Conservation (phyloP, 345 rosid genomes). For the Gossypium turneri region DNA sequence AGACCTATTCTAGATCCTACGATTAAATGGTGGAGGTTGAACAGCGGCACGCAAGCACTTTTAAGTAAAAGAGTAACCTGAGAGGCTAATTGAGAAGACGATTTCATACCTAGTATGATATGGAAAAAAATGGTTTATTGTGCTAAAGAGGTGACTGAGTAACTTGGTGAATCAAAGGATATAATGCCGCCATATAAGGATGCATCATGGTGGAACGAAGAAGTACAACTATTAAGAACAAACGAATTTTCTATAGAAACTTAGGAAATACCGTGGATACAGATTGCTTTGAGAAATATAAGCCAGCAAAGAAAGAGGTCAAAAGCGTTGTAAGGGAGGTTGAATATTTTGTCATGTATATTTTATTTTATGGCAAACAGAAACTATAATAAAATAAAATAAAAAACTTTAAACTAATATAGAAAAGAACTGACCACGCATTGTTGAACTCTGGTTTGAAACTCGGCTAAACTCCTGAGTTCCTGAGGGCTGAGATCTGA, state of each 20-base stretch:
- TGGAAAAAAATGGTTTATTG: background rate
- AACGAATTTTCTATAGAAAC: background rate
- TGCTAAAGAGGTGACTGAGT: too few relatives aligned
- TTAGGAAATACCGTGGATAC: background rate
- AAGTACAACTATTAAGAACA: background rate
- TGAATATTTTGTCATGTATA: background rate
- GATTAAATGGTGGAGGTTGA: background rate
- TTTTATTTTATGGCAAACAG: background rate
- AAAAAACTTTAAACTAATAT: background rate
- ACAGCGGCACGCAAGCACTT: background rate
- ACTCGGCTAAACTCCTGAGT: constrained; percentile 46
- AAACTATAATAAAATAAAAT: background rate
- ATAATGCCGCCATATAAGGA: too few relatives aligned
- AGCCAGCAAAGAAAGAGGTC: background rate
- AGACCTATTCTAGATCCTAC: background rate
- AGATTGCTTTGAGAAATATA: background rate
- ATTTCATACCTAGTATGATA: background rate
- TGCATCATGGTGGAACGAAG: background rate
- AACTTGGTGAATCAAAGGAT: too few relatives aligned
- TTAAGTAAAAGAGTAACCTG: background rate
- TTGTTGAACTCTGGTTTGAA: constrained; percentile 71
- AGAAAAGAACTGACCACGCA: constrained; percentile 69
- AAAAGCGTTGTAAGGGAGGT: background rate
- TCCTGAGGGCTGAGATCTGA: constrained; percentile 38
- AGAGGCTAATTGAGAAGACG: background rate